Evolutionary conservation across 1,284 basidiomycete species (phyloP), one percentile per base, ranked within the genome.

Genomic region (Moesziomyces sp.): DNA sequence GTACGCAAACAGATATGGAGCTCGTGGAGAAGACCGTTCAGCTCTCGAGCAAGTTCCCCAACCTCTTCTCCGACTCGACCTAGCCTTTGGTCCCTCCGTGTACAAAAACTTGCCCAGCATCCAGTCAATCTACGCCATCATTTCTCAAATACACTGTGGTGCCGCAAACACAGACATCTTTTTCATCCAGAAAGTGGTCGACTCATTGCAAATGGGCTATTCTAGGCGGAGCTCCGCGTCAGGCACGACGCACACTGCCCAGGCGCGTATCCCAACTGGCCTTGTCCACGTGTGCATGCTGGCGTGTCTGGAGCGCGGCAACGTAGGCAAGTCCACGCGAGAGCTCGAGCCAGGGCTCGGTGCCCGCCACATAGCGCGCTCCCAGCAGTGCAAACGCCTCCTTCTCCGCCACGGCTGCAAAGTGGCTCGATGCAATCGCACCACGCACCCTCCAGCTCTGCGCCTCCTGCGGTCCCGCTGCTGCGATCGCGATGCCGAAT

Each of bases 401-500:
- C 46, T 70, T 66, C 47, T 77, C 75, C 8, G 57, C 63, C 18
- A 54, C 47, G 0, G 59, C 70, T 8, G 60, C 56, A 2, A 58
- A 5, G 35, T 53, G 52, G 0, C 61, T 48, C 34, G 55, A 23
- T 30, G 51, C 49, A 7, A 76, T 50, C 1, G 58, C 64, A 14
- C 52, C 4, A 1, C 16, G 38, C 2, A 71, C 55, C 16, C 42
- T 53, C 28, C 59, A 60, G 0, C 56, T n/a, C 0, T 56, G 45
- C 13, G 7, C 19, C 16, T n/a, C 26, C 3, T 44, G 42, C 10
- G 35, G 10, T 8, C 30, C 35, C 0, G 9, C 70, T 88, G 88
- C 19, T 9, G 87, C 88, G 0, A 81, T 64, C 3, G 84, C 65
- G 5, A 81, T 45, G 3, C 57, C 59, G 71, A 88, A 88, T 3